These are phyloP conservation scores for Aspergillus wentii DNA, from an alignment of 495 filamentous ascomycete species.

Conservation along the genomic window DNA sequence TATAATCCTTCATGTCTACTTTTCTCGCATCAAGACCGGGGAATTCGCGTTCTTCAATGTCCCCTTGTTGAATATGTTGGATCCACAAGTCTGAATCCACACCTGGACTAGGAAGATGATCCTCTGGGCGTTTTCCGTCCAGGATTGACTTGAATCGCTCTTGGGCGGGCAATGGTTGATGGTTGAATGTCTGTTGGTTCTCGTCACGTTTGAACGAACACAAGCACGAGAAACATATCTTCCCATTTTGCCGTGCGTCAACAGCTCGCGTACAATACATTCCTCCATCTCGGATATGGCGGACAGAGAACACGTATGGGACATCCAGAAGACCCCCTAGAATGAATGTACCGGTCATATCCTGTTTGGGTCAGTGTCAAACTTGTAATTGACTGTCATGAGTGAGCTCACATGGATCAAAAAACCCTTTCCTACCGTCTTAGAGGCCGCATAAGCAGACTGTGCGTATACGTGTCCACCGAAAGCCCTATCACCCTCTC, in stretches of 20 bases:
- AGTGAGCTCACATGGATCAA: conserved; percentile 54
- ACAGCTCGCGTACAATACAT: conserved; percentile 57
- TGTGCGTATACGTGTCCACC: conserved; percentile 69
- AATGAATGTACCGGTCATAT: conserved; percentile 67
- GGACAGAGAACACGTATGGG: conserved; percentile 57
- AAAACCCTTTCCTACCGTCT: conserved; percentile 46
- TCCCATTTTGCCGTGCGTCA: conserved; percentile 41
- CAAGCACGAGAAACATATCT: conserved; percentile 55
- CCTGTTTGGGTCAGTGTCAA: conserved; percentile 31
- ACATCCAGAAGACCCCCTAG: conserved; percentile 43
- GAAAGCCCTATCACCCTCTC: conserved; percentile 35
- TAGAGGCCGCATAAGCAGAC: conserved; percentile 55
- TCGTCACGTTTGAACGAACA: conserved; percentile 58
- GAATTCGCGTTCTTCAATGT: conserved; percentile 39
- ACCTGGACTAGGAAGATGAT: conserved; percentile 32
- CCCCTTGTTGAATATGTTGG: conserved; percentile 15
- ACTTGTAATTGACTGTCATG: background rate
- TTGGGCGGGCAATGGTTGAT: conserved; percentile 35
- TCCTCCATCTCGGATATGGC: conserved; percentile 48
- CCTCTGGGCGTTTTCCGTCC: conserved; percentile 30
- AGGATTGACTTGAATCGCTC: conserved; percentile 35
- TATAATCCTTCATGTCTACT: conserved; percentile 56
- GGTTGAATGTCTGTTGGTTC: conserved; percentile 19
- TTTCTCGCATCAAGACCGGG: conserved; percentile 59
- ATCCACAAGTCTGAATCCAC: conserved; percentile 47